Evolutionary conservation across 192 early-diverging fungal genomes (phyloP).

Genomic region (Umbelopsis sp.): DNA sequence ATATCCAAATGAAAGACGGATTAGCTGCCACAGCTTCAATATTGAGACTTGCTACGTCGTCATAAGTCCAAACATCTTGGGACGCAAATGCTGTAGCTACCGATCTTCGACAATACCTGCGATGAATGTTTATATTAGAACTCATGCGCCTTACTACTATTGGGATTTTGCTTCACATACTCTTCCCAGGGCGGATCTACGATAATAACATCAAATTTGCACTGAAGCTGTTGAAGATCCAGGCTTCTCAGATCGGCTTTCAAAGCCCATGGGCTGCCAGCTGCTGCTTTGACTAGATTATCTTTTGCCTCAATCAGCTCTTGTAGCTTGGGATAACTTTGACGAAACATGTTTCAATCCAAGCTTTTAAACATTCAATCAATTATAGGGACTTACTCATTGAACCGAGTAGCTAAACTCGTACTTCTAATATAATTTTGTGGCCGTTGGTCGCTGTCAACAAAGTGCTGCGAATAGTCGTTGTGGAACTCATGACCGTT

Average conservation of each 20-base stretch:
- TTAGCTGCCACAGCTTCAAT: slow-evolving; percentile 61
- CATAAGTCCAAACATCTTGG: slow-evolving; percentile 45
- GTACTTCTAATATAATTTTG: slow-evolving; percentile 65
- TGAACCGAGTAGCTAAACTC: slow-evolving; percentile 49
- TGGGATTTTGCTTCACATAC: slow-evolving; percentile 31
- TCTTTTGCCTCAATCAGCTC: slow-evolving; percentile 51
- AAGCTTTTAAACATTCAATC: not conserved
- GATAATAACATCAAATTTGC: slow-evolving; percentile 64
- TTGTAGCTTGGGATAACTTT: slow-evolving; percentile 58
- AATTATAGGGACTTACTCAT: slow-evolving; percentile 39
- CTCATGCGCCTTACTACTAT: not conserved
- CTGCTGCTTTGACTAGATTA: slow-evolving; percentile 35
- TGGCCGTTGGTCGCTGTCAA: slow-evolving; percentile 52
- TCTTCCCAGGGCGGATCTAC: slow-evolving; percentile 64
- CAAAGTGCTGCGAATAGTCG: slow-evolving; percentile 63
- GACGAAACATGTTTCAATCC: not conserved
- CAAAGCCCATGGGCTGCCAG: slow-evolving; percentile 52
- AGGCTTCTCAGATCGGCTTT: slow-evolving; percentile 53
- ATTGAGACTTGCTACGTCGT: slow-evolving; percentile 54
- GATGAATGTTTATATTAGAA: not conserved
- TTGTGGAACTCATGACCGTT: slow-evolving; percentile 32
- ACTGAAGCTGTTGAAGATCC: slow-evolving; percentile 45
- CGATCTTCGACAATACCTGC: slow-evolving; percentile 33
- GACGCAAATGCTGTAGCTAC: slow-evolving; percentile 25
- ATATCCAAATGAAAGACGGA: slow-evolving; percentile 66